These are phyloP conservation scores for Serendipita indica DNA, from an alignment of 768 basidiomycete genomes.

Conservation along the genomic window DNA sequence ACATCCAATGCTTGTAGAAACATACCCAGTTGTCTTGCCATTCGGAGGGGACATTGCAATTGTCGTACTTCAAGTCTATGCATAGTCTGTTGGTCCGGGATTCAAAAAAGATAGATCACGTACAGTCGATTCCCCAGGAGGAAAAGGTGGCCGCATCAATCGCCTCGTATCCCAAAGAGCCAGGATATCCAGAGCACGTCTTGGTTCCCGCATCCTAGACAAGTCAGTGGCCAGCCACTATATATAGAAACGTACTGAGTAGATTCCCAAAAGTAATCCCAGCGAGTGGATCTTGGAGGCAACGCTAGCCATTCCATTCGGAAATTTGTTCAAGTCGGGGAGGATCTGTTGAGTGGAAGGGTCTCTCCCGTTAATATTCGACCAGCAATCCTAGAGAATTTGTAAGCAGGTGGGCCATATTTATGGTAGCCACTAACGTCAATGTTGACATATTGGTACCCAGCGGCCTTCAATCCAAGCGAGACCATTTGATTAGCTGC, in stretches of 20 bases:
- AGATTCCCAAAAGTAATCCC: conserved; percentile 38
- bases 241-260: conserved; percentile 22
- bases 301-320: conserved; percentile 33
- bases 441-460: conserved; percentile 39
- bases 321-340: conserved; percentile 39
- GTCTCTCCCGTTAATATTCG: conserved; percentile 26
- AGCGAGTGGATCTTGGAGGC: conserved; percentile 32
- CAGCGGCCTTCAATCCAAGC: conserved; percentile 33
- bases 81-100: background rate
- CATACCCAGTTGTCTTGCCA: conserved; percentile 33
- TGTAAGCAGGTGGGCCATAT: background rate
- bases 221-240: background rate
- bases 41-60: conserved; percentile 38
- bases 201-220: conserved; percentile 36
- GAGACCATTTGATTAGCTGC: conserved; percentile 34
- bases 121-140: conserved; percentile 40
- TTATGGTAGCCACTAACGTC: conserved; percentile 28
- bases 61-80: conserved; percentile 38
- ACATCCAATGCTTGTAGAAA: background rate
- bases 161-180: conserved; percentile 35
- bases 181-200: conserved; percentile 43
- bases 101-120: conserved; percentile 8
- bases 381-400: conserved; percentile 36
- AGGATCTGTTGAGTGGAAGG: conserved; percentile 29
- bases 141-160: conserved; percentile 38